Base-by-base conservation (phyloP, 345 rosid genomes). In the Gossypium longicalyx region DNA sequence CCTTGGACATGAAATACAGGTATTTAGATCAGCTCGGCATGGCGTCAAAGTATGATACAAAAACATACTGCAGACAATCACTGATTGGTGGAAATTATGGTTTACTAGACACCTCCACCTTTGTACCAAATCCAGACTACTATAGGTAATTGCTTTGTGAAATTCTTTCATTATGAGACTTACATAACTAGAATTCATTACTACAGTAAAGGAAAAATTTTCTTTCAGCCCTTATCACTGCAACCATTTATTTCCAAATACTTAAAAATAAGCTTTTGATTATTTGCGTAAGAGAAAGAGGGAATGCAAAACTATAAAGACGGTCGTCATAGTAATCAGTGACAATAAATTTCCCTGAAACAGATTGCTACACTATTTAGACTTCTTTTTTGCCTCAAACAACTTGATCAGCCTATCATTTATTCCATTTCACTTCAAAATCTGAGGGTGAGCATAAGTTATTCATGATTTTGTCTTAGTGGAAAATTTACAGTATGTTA, bases 1-100 rank as follows among this genome's bases (percentile, higher is more conserved):
- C 49, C 70, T 34, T 63, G 27, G 23, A 66, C 69, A 20, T 68
- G 13, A 49, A 23, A 64, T 73, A 77, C 85, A 91, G 99, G 99
- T 95, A 95, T 65, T 73, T 95, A 81, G 99, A 95, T 85, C 93
- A 93, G 86, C 93, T 95, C 38, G 99, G 88, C 13, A 89, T 90
- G 94, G 79, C 97, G 47, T 72, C 98, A 0, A 61, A 80, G 58
- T 85, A 82, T 48, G 91, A 87, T 78, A 90, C 97, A 34, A 91
- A 88, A 85, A 90, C 97, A n/a, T 95, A 91, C 69, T 95, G 99
- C 83, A 88, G 97, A 81, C 99, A 95, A 83, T 71, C 98, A 69
- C 76, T 89, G 62, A 85, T 95, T 34, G 98, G 99, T 2, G 97
- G 98, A 69, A 91, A 91, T 75, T 95, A 95, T 59, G 98, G 99